Conservation (phyloP, 2,329 filamentous ascomycete genomes). For the Neonectria ditissima region DNA sequence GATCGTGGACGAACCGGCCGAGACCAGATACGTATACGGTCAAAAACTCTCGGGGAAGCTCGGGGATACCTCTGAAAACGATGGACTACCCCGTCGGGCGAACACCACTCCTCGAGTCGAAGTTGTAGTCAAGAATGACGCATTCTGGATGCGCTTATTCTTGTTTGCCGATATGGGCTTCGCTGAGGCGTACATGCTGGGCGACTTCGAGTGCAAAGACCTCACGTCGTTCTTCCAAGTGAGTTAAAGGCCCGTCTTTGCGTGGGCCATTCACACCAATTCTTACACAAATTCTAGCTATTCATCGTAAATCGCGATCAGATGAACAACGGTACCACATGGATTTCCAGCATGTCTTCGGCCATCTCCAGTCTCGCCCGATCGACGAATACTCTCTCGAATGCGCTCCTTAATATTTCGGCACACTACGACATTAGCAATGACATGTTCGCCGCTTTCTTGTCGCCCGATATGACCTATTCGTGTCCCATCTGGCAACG, state of each 20-base stretch:
- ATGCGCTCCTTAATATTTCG: conserved; percentile 73
- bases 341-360: conserved; percentile 69
- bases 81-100: conserved; percentile 50
- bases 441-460: conserved; percentile 79
- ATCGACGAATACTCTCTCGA: conserved; percentile 68
- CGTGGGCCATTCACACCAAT: neutral
- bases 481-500: conserved; percentile 74
- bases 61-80: conserved; percentile 50
- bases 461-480: conserved; percentile 82
- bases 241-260: conserved; percentile 27
- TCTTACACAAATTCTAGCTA: conserved; percentile 58
- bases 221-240: conserved; percentile 77
- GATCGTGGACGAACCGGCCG: conserved; percentile 60
- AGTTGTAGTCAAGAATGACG: conserved; percentile 71
- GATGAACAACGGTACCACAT: conserved; percentile 73
- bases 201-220: conserved; percentile 75
- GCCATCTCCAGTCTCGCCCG: conserved; percentile 69
- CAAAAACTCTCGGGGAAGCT: conserved; percentile 56
- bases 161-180: conserved; percentile 83
- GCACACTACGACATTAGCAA: conserved; percentile 84
- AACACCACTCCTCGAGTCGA: conserved; percentile 59
- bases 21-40: conserved; percentile 58
- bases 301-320: conserved; percentile 77
- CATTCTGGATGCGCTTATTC: conserved; percentile 77
- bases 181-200: conserved; percentile 79